Evolutionary conservation across 2,329 filamentous ascomycete genomes (phyloP), one percentile per base, ranked within the genome.

Genomic region (Aspergillus fischeri): DNA sequence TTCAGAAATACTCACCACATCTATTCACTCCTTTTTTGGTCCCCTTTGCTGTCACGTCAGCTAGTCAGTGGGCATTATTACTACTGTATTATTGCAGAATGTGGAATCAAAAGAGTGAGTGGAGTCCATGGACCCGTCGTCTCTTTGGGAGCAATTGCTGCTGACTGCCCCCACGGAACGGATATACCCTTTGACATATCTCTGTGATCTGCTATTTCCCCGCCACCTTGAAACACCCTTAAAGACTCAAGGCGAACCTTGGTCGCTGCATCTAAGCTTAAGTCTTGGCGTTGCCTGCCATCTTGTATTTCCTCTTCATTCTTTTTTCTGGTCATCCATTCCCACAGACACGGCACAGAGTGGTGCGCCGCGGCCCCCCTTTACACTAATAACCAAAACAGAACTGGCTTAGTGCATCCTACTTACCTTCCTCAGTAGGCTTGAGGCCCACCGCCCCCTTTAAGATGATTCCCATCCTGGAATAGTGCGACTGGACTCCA

Each of bases 131-230:
- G 53, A 52, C 50, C 58, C 60, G 55, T 60, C 29, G 24, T 28
- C 24, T 21, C 42, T 52, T 27, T 59, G 52, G 60, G 59, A 57
- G 52, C 51, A 60, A 53, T 57, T 52, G 52, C 56, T 25, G 44
- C 48, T 27, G 52, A 55, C 52, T 50, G 55, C 61, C 65, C 64
- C 63, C 62, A 65, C 65, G 64, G 61, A 63, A 64, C 65, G 66
- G 67, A 65, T 68, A 66, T 66, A 66, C 63, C 66, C 69, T 68
- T 70, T 69, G 67, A 69, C 65, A 64, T 68, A 67, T 63, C 60
- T 63, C 59, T 68, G 62, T 64, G 65, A 70, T 67, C 66, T 60
- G 52, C 59, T 58, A 58, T 58, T 65, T 68, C 69, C 69, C 70
- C 70, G 69, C 70, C 66, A 63, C 67, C 62, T 65, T 70, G 69